Evolutionary conservation across 2,329 filamentous ascomycete species (phyloP).

Genomic region (Ceratocystis destructans): DNA sequence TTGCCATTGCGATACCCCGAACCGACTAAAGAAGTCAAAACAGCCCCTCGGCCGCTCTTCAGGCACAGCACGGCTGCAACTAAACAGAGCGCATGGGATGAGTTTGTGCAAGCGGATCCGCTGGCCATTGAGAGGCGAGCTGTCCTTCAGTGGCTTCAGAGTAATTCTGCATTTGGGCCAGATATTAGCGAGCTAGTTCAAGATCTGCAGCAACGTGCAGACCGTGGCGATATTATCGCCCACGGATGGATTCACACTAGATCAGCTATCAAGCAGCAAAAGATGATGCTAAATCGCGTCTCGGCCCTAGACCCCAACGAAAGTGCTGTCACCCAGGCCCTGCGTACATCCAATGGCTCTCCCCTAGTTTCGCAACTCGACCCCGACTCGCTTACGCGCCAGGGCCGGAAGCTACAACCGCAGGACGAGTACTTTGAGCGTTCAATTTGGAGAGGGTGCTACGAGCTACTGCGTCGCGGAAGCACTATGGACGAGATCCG

Average conservation of each 20-base stretch:
- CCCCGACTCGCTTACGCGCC: constrained; percentile 74
- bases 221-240: constrained; percentile 67
- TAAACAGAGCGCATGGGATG: constrained; percentile 31
- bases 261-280: constrained; percentile 76
- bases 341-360: constrained; percentile 45
- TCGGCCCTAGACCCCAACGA: constrained; percentile 51
- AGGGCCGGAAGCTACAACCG: constrained; percentile 60
- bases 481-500: constrained; percentile 57
- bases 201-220: constrained; percentile 61
- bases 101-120: constrained; percentile 61
- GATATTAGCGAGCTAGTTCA: constrained; percentile 64
- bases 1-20: constrained; percentile 53
- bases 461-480: constrained; percentile 82
- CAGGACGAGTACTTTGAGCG: constrained; percentile 82
- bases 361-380: constrained; percentile 76
- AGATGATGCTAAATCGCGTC: constrained; percentile 54
- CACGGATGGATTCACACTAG: constrained; percentile 90
- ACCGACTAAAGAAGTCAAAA: constrained; percentile 11
- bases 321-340: constrained; percentile 40
- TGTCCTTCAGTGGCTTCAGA: constrained; percentile 76
- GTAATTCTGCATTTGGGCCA: constrained; percentile 52
- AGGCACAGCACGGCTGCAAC: constrained; percentile 8
- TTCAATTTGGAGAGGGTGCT: constrained; percentile 86
- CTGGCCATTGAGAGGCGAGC: constrained; percentile 64
- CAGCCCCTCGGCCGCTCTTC: constrained; percentile 13